Evolutionary conservation across 1,284 basidiomycete genomes (phyloP), one percentile per base, ranked within the genome.

Genomic region (Ustilago shanxiensis): DNA sequence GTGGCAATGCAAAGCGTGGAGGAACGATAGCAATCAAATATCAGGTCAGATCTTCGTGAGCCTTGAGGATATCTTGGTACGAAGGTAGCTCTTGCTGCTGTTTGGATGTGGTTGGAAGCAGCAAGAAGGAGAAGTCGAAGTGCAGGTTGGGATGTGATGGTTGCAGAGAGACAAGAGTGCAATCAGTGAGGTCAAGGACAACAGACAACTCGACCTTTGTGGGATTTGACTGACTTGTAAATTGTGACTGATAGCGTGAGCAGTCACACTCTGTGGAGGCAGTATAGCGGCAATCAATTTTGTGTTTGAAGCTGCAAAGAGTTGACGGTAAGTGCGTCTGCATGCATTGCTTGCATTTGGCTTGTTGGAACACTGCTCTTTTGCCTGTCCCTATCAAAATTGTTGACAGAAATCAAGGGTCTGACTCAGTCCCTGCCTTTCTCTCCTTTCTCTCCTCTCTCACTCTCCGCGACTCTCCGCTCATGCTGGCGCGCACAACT

Each of bases 251-350:
- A 49, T n/a, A 29, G n/a, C 33, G 52, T 35, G 31, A 5, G 53
- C 31, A 52, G 35, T n/a, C n/a, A n/a, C n/a, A n/a, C n/a, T n/a
- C n/a, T n/a, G n/a, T 54, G 53, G 53, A 54, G 53, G 53, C 51
- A 28, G 14, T n/a, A 20, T 9, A 20, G 51, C 31, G 51, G 28
- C 31, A 53, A 33, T 31, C 14, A 5, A 33, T 33, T 33, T 33
- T 5, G 31, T 5, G 11, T 5, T 6, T 5, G 31, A 11, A 33
- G 31, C 31, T 33, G 31, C 31, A 33, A n/a, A 33, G 31, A 33
- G 31, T 33, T 33, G 31, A 33, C 31, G 31, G n/a, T 11, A 33
- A 11, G 31, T 33, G 31, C 11, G 31, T 5, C 31, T 33, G 31
- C 29, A 37, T 20, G 52, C 52, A 54, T 20, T 37, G 35, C 35